phyloP scores from a whole-genome alignment of 2,329 filamentous ascomycete species.

The Trematosphaeria pertusa region DNA sequence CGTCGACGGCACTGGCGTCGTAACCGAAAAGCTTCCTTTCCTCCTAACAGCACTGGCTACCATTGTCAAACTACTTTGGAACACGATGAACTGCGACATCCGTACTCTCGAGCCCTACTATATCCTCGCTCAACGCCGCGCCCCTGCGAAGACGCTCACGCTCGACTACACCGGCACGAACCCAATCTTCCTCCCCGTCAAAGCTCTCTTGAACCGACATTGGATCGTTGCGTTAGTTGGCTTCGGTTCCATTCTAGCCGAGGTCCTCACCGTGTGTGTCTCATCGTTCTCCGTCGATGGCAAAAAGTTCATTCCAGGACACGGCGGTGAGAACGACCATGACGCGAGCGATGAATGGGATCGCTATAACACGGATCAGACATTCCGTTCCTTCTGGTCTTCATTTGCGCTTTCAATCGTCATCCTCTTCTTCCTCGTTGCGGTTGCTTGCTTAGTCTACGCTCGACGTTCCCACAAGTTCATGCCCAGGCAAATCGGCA shows the following conservation, averaged over 20 bases:
- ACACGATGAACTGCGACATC: conserved; percentile 71
- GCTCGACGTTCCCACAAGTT: conserved; percentile 71
- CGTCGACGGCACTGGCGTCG: conserved; percentile 56
- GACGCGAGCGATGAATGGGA: conserved; percentile 15
- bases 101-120: conserved; percentile 79
- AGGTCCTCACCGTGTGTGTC: conserved; percentile 74
- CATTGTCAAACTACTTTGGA: conserved; percentile 72
- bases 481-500: conserved; percentile 78
- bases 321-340: conserved; percentile 27
- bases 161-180: conserved; percentile 77
- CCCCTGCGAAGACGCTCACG: conserved; percentile 69
- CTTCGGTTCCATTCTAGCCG: conserved; percentile 73
- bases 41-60: conserved; percentile 71
- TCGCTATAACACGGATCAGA: conserved; percentile 50
- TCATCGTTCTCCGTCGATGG: conserved; percentile 72
- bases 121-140: conserved; percentile 70
- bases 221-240: conserved; percentile 72
- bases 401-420: conserved; percentile 67
- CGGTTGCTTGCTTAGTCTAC: conserved; percentile 67
- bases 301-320: conserved; percentile 59
- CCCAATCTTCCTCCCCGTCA: conserved; percentile 69
- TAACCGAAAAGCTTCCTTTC: conserved; percentile 70
- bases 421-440: conserved; percentile 71
- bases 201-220: conserved; percentile 69
- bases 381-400: conserved; percentile 68